Evolutionary conservation across 2,329 filamentous ascomycete species (phyloP), one percentile per base, ranked within the genome.

Genomic region (Metarhizium robertsii): DNA sequence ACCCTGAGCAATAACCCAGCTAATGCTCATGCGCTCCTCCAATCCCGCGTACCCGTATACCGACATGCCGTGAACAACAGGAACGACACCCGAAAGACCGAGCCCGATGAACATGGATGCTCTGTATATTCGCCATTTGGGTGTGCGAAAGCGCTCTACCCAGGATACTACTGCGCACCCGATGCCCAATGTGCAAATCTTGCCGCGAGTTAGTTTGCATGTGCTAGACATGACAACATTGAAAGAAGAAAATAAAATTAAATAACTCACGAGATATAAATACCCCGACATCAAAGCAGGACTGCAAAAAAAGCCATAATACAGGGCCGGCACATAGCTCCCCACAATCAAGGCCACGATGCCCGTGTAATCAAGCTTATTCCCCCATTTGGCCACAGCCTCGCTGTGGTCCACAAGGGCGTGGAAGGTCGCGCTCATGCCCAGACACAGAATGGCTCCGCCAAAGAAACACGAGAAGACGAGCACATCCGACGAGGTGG

Each of bases 341-440:
- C 94, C 94, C 61, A 92, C 88, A 57, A 97, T 97, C 61, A 99
- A 75, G 51, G 86, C 83, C 34, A 97, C 89, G 62, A 99, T 99
- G 6, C 94, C 94, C 5, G 92, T 83, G 68, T 99, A 97, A 68
- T 99, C 94, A 55, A 97, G 75, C 69, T 95, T 90, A 69, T 97
- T 97, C 11, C 92, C 92, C 76, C 90, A 88, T 59, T 82, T 85
- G 2, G 87, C 85, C 14, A 96, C 89, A 2, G 73, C 71, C 42
- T 84, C 81, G 18, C 88, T 94, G 70, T 99, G 94, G 61, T 96
- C 96, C 25, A 79, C 84, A 50, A 96, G 80, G 2, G 88, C 81
- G 68, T 99, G 94, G 67, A 85, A 99, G 2, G 86, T 88, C 5
- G 90, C 87, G 62, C 87, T 91, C 85, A 92, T 89, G 25, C 87